Percentiles rank a stretch among this genome's conserved stretches.
phyloP scores from a whole-genome alignment of 2,329 filamentous ascomycete genomes.

The Teratosphaeria pseudoeucalypti region DNA sequence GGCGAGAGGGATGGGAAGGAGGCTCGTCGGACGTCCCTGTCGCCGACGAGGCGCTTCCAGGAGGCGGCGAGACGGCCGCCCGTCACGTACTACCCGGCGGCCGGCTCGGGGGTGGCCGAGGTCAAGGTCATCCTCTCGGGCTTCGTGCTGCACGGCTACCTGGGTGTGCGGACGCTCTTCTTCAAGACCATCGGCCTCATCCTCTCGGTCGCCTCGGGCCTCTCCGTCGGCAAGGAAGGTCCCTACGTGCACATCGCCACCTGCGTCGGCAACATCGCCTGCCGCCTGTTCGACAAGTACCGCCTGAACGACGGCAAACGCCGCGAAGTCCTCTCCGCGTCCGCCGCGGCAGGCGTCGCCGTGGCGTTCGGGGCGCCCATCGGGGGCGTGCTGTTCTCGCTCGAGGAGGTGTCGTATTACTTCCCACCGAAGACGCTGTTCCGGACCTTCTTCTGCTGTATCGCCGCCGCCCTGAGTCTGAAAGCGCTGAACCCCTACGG shows the following conservation, averaged over 20 bases:
- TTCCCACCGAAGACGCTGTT: slow-evolving; percentile 97
- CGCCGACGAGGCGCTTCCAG: slow-evolving; percentile 30
- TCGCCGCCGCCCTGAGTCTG: slow-evolving; percentile 74
- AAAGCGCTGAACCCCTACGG: slow-evolving; percentile 96
- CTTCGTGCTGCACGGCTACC: slow-evolving; percentile 90
- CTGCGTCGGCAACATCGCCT: slow-evolving; percentile 89
- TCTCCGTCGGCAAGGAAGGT: slow-evolving; percentile 89
- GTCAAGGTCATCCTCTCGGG: slow-evolving; percentile 97
- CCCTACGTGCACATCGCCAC: slow-evolving; percentile 97
- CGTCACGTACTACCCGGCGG: slow-evolving; percentile 92
- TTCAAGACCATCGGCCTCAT: slow-evolving; percentile 77
- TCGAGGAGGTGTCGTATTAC: slow-evolving; percentile 95
- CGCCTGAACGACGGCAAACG: slow-evolving; percentile 89
- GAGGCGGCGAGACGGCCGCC: slow-evolving; percentile 44
- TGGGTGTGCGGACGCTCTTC: slow-evolving; percentile 75
- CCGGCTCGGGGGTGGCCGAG: slow-evolving; percentile 91
- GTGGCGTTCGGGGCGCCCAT: slow-evolving; percentile 89
- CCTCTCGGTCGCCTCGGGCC: slow-evolving; percentile 80
- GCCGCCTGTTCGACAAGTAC: slow-evolving; percentile 89
- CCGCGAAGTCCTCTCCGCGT: slow-evolving; percentile 85
- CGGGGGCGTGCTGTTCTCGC: slow-evolving; percentile 80
- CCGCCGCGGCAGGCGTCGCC: slow-evolving; percentile 81
- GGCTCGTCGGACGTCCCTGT: slow-evolving; percentile 31
- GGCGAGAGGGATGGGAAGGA: slow-evolving; percentile 18
- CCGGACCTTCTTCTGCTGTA: slow-evolving; percentile 96